A percentile compares a stretch with the other conserved stretches of the same genome.
Conservation (phyloP, 2,329 filamentous ascomycete species). For the Fusarium secorum region DNA sequence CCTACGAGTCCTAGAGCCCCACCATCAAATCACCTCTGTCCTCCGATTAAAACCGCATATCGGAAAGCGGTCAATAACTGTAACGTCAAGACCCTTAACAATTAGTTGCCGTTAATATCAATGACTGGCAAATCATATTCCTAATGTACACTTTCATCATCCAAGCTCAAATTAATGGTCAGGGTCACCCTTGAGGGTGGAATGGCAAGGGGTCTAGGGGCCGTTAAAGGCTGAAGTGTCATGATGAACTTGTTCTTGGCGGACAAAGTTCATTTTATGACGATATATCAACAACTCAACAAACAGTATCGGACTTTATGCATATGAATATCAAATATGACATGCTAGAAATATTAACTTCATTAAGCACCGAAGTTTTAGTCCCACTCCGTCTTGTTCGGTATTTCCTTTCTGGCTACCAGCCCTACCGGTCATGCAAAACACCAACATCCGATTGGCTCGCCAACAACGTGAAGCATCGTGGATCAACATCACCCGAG, state of each 20-base stretch:
- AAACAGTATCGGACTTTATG: background rate
- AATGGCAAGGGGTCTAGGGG: conserved; percentile 12
- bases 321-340: background rate
- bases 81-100: conserved; percentile 14
- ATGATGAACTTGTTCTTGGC: background rate
- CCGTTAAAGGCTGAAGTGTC: background rate
- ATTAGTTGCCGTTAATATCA: conserved; percentile 29
- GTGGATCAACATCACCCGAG: background rate
- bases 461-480: conserved; percentile 1
- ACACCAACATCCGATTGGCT: conserved; percentile 24
- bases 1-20: conserved; percentile 21
- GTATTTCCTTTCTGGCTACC: conserved; percentile 13
- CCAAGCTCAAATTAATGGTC: conserved; percentile 31
- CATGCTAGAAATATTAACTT: background rate
- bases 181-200: conserved; percentile 26
- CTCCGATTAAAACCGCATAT: conserved; percentile 24
- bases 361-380: conserved; percentile 1
- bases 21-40: background rate
- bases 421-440: conserved; percentile 30
- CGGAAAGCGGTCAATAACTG: conserved; percentile 22
- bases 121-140: conserved; percentile 18
- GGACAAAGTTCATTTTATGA: background rate
- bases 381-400: background rate
- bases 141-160: background rate
- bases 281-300: background rate